These are phyloP conservation scores for Lasiodiplodia citricola DNA, from an alignment of 2,329 filamentous ascomycete species.

Conservation along the genomic window DNA sequence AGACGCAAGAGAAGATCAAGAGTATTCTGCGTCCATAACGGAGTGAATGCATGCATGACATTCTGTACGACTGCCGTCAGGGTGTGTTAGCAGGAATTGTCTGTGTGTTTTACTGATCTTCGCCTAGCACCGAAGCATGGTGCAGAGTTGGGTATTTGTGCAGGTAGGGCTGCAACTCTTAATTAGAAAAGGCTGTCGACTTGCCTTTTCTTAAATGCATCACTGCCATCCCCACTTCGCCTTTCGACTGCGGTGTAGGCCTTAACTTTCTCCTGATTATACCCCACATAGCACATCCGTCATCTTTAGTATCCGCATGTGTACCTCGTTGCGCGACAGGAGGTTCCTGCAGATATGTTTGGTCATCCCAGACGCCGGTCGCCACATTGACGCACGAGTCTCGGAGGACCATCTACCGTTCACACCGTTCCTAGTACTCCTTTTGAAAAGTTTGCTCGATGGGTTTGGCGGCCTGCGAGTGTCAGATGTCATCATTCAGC, in stretches of 20 bases:
- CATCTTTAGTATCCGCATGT: not conserved
- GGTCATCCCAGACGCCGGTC: slow-evolving; percentile 8
- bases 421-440: slow-evolving; percentile 51
- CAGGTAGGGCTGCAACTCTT: not conserved
- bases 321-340: not conserved
- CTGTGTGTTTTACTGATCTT: not conserved
- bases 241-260: not conserved
- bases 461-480: slow-evolving; percentile 77
- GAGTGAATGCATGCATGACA: not conserved
- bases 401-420: not conserved
- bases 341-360: not conserved
- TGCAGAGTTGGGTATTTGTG: not conserved
- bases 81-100: not conserved
- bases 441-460: slow-evolving; percentile 88
- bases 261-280: not conserved
- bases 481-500: slow-evolving; percentile 13
- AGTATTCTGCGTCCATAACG: slow-evolving; percentile 33
- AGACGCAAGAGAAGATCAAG: slow-evolving; percentile 44
- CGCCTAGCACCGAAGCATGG: not conserved
- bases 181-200: not conserved
- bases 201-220: not conserved
- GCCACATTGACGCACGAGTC: not conserved
- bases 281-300: not conserved
- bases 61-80: not conserved
- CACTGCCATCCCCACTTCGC: not conserved